A percentile compares a stretch with the other conserved stretches of the same genome.
These are phyloP conservation scores for Trichoderma polysporum DNA, from an alignment of 2,329 filamentous ascomycete genomes.

Conservation along the genomic window DNA sequence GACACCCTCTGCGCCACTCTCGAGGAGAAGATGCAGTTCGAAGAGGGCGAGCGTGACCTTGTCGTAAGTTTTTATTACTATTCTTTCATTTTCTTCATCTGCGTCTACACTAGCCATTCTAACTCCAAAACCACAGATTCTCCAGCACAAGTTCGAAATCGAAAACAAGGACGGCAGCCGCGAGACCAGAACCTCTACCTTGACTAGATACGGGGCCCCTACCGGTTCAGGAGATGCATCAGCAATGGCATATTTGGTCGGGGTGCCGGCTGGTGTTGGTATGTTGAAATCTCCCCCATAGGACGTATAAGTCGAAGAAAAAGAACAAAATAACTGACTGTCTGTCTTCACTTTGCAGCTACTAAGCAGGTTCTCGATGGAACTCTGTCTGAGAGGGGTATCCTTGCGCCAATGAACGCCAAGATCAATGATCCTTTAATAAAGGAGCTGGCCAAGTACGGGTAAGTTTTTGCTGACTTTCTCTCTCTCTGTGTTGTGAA, in stretches of 20 bases:
- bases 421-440: slow-evolving; percentile 69
- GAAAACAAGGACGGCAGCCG: slow-evolving; percentile 76
- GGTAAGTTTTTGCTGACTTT: no score
- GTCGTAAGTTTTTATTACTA: slow-evolving; percentile 41
- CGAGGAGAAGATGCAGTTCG: slow-evolving; percentile 90
- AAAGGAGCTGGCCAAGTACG: slow-evolving; percentile 75
- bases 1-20: slow-evolving; percentile 89
- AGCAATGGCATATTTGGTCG: slow-evolving; percentile 81
- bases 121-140: no score
- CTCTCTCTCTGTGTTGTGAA: no score
- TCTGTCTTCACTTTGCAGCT: slow-evolving; percentile 53
- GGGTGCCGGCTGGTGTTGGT: slow-evolving; percentile 33
- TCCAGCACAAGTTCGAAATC: slow-evolving; percentile 82
- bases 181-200: slow-evolving; percentile 77
- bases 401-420: slow-evolving; percentile 11
- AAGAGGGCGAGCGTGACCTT: slow-evolving; percentile 77
- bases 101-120: no score
- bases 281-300: no score
- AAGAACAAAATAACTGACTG: slow-evolving; percentile 43
- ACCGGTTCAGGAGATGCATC: slow-evolving; percentile 72
- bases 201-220: slow-evolving; percentile 78
- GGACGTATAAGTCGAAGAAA: no score
- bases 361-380: slow-evolving; percentile 77
- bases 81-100: no score
- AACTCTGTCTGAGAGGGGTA: slow-evolving; percentile 52